phyloP scores from a whole-genome alignment of 805 yeast genomes.

The Metschnikowia continentalis region DNA sequence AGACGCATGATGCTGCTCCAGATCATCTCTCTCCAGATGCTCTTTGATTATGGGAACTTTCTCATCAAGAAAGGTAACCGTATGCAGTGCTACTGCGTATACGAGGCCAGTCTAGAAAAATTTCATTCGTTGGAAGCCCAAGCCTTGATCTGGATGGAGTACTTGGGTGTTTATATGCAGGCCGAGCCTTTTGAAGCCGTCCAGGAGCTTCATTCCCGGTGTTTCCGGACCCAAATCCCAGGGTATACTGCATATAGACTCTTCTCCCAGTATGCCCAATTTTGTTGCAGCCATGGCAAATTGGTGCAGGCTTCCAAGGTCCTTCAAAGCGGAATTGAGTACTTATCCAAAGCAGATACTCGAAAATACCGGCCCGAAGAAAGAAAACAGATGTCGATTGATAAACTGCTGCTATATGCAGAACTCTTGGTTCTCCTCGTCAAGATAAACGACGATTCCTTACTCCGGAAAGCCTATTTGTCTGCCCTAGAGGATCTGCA shows the following conservation, averaged over 20 bases:
- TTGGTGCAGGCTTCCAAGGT: slow-evolving; percentile 40
- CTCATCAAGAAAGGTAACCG: slow-evolving; percentile 44
- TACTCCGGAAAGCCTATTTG: slow-evolving; percentile 22
- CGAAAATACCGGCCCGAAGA: slow-evolving; percentile 1
- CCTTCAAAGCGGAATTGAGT: slow-evolving; percentile 16
- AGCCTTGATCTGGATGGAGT: slow-evolving; percentile 69
- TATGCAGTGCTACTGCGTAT: slow-evolving; percentile 54
- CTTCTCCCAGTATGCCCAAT: slow-evolving; percentile 52
- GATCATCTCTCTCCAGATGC: slow-evolving; percentile 62
- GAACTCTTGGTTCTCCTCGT: neutral
- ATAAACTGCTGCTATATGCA: slow-evolving; percentile 22
- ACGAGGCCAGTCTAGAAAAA: slow-evolving; percentile 61
- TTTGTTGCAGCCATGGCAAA: slow-evolving; percentile 57
- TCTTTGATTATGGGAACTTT: slow-evolving; percentile 64
- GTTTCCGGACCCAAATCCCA: slow-evolving; percentile 47
- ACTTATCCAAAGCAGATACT: slow-evolving; percentile 6
- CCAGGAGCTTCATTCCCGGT: slow-evolving; percentile 71
- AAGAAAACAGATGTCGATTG: slow-evolving; percentile 16
- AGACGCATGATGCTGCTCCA: slow-evolving; percentile 39
- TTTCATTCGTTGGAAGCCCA: slow-evolving; percentile 54
- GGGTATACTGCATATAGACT: slow-evolving; percentile 44
- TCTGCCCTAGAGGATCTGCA: slow-evolving; percentile 38
- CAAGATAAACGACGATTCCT: neutral
- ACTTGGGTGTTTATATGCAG: slow-evolving; percentile 49
- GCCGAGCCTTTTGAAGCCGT: slow-evolving; percentile 26